Base-by-base conservation (phyloP, 2,329 filamentous ascomycete genomes). In the Shiraia sp. region DNA sequence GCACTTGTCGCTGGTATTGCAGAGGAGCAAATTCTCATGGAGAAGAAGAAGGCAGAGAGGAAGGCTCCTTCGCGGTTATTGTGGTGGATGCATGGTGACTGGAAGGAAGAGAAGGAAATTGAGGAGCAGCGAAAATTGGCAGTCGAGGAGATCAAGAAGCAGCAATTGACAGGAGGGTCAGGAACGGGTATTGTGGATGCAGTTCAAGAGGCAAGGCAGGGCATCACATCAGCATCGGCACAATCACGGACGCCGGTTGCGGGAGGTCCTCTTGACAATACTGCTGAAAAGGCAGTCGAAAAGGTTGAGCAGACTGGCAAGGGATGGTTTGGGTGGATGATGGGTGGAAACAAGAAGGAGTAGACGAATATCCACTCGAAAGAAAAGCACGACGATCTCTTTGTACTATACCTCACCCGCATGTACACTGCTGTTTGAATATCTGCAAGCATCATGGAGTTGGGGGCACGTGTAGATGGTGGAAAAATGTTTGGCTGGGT, bases 1-100 rank as follows among this genome's bases (percentile, higher is more conserved):
- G 64, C 75, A 24, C 71, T 80, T 19, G 70, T 81, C 24, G 70
- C 75, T 32, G 68, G 72, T 64, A 85, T 90, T 64, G 75, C 85
- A 10, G 84, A 86, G 62, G 76, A 80, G 36, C 75, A 84, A 51
- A 79, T 79, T 55, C 74, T 77, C 13, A 53, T 63, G 51, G 57
- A 63, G 36, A 53, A 53, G 53, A 67, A 66, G 56, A 62, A 59
- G 51, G 60, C 63, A 1, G 62, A 66, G 45, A 34, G 64, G 34
- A 63, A 65, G 29, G 36, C 58, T 8, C 52, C 53, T 1, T 66
- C 61, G 9, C 59, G 49, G 51, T 36, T 66, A 44, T 45, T 69
- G 19, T 68, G 64, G 65, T 66, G 60, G 60, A 24, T 64, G 39
- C 63, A 68, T 28, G 65, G 65, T 27, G 65, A 67, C 26, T 68